Evolutionary conservation across 768 basidiomycete genomes (phyloP).

Genomic region (Lactifluus volemus): DNA sequence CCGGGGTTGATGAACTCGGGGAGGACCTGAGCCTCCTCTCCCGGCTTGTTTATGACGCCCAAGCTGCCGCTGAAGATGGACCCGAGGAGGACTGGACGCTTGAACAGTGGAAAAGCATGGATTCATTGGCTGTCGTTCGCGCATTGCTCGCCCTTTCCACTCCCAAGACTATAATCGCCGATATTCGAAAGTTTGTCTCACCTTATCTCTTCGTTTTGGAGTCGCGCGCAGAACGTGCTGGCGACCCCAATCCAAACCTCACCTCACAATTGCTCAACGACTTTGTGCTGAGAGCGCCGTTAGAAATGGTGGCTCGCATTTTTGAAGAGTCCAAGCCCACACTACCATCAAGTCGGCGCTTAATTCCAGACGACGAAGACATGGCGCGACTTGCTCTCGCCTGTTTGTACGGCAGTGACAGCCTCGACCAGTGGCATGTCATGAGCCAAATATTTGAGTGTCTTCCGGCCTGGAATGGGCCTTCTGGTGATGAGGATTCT

Average conservation of each 20-base stretch:
- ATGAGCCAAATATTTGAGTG: slow-evolving; percentile 97
- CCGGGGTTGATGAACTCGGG: slow-evolving; percentile 73
- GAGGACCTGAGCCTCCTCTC: slow-evolving; percentile 88
- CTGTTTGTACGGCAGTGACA: slow-evolving; percentile 76
- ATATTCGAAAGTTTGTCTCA: slow-evolving; percentile 71
- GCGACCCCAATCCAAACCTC: slow-evolving; percentile 58
- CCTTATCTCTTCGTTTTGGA: slow-evolving; percentile 94
- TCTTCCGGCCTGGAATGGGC: slow-evolving; percentile 80
- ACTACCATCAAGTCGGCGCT: slow-evolving; percentile 53
- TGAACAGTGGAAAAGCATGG: slow-evolving; percentile 59
- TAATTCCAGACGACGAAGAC: slow-evolving; percentile 76
- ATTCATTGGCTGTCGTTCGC: slow-evolving; percentile 52
- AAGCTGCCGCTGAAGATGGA: slow-evolving; percentile 35
- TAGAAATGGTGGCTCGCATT: slow-evolving; percentile 62
- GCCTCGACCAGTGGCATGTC: slow-evolving; percentile 60
- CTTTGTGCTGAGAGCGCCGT: slow-evolving; percentile 57
- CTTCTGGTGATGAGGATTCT: slow-evolving; percentile 47
- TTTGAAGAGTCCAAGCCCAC: slow-evolving; percentile 94
- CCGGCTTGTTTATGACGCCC: slow-evolving; percentile 77
- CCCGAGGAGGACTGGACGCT: slow-evolving; percentile 67
- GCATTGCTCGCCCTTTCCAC: slow-evolving; percentile 74
- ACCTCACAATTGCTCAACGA: slow-evolving; percentile 59
- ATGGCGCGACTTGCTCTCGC: slow-evolving; percentile 82
- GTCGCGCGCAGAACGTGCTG: slow-evolving; percentile 74
- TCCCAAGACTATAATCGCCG: slow-evolving; percentile 49